Evolutionary conservation across 352 stramenopile genomes (phyloP).

Genomic region (Globisporangium emineosum): DNA sequence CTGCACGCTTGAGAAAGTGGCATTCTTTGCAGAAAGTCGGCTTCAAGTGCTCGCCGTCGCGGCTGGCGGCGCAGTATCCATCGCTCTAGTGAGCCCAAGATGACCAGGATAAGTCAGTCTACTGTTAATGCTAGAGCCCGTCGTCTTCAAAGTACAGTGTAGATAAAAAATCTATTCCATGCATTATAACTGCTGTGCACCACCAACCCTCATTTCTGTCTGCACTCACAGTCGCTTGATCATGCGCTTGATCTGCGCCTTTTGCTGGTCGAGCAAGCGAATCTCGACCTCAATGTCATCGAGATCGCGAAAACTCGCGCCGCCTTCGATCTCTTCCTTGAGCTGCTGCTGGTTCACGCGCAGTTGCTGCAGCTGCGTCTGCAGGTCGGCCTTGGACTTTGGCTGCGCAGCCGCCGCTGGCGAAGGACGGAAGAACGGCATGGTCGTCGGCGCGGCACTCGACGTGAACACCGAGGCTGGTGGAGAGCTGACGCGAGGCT

Average conservation of each 20-base stretch:
- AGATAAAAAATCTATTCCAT: not conserved
- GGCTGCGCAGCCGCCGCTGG: constrained; percentile 11
- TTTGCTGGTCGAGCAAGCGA: constrained; percentile 52
- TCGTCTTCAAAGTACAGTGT: not conserved
- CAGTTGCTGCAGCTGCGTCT: constrained; percentile 39
- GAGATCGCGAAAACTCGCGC: constrained; percentile 12
- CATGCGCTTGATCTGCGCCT: constrained; percentile 45
- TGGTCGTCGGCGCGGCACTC: constrained; percentile 14
- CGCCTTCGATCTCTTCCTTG: constrained; percentile 20
- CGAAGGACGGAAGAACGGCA: constrained; percentile 35
- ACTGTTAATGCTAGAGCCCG: not conserved
- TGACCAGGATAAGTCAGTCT: not conserved
- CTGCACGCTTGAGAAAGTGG: constrained; percentile 32
- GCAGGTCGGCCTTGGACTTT: constrained; percentile 37
- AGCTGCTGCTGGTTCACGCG: constrained; percentile 31
- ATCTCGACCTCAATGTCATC: constrained; percentile 50
- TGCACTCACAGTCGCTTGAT: constrained; percentile 38
- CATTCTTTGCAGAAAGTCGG: constrained; percentile 36
- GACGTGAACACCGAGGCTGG: constrained; percentile 25
- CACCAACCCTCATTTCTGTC: not conserved
- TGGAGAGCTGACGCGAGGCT: not conserved
- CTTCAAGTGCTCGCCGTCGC: constrained; percentile 32
- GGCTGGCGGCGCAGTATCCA: constrained; percentile 64
- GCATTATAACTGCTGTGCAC: not conserved
- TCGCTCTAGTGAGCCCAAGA: constrained; percentile 29